A percentile compares a stretch with the other conserved stretches of the same genome.
Evolutionary conservation across 2,329 filamentous ascomycete genomes (phyloP).

Genomic region (Penicillium crustosum): DNA sequence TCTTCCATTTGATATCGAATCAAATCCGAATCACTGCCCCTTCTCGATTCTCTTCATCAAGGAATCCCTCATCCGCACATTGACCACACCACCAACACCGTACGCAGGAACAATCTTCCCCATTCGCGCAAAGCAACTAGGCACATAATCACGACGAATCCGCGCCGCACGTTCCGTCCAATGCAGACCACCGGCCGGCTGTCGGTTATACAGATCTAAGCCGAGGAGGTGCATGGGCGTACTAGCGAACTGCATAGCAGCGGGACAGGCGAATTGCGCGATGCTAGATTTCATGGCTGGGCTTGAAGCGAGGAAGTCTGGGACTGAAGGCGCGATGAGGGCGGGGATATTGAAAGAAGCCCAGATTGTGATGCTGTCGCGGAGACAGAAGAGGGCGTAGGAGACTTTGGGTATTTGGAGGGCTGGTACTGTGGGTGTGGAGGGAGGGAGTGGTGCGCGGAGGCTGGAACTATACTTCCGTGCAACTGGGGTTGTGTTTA

Average conservation of each 20-base stretch:
- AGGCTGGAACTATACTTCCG: conserved; percentile 9
- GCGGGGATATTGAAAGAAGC: conserved; percentile 88
- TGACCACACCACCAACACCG: conserved; percentile 84
- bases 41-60: conserved; percentile 62
- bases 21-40: conserved; percentile 21
- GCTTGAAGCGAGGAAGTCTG: conserved; percentile 51
- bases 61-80: conserved; percentile 65
- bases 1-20: background rate
- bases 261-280: conserved; percentile 79
- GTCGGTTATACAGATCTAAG: conserved; percentile 80
- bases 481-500: conserved; percentile 2
- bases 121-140: conserved; percentile 72
- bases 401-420: conserved; percentile 64
- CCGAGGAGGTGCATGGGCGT: conserved; percentile 85
- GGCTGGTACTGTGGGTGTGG: conserved; percentile 20
- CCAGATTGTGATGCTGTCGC: conserved; percentile 88
- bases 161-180: conserved; percentile 63
- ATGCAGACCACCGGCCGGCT: conserved; percentile 42
- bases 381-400: conserved; percentile 74
- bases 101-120: conserved; percentile 86
- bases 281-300: conserved; percentile 55
- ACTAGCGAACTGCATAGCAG: conserved; percentile 72
- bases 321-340: conserved; percentile 69
- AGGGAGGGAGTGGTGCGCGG: conserved; percentile 7
- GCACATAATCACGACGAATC: conserved; percentile 72